Percentiles rank a stretch among this genome's conserved stretches.
phyloP scores from a whole-genome alignment of 257 asterid species.

The Vinca minor region DNA sequence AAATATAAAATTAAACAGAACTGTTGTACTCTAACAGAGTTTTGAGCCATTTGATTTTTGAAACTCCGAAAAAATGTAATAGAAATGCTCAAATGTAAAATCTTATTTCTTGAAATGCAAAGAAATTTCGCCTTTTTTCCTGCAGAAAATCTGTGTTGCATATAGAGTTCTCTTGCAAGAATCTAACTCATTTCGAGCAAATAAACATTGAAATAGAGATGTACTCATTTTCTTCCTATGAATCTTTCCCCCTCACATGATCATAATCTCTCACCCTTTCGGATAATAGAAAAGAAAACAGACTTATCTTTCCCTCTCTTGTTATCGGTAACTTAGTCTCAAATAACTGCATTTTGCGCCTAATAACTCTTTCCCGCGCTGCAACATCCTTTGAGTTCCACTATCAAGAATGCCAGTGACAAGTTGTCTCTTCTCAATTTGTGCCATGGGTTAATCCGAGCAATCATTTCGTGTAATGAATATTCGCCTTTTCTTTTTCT shows the following conservation, averaged over 20 bases:
- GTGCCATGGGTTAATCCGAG: not conserved
- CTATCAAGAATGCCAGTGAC: not conserved
- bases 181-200: not conserved
- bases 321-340: not conserved
- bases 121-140: not conserved
- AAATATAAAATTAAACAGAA: not conserved
- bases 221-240: too few relatives aligned
- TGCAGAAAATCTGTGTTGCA: not conserved
- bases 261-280: too few relatives aligned
- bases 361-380: not conserved
- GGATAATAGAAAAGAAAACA: too few relatives aligned
- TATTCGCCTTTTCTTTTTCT: not conserved
- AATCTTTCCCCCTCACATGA: too few relatives aligned
- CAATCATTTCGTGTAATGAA: not conserved
- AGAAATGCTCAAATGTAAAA: not conserved
- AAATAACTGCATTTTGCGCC: not conserved
- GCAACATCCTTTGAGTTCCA: not conserved
- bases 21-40: not conserved
- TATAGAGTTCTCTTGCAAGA: not conserved
- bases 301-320: not conserved
- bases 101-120: not conserved
- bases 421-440: constrained; percentile 1
- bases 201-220: too few relatives aligned
- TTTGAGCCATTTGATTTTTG: not conserved
- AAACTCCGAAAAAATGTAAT: not conserved